Evolutionary conservation across 371 early-diverging fungal genomes (phyloP), one percentile per base, ranked within the genome.

Genomic region (Lichtheimia corymbifera): DNA sequence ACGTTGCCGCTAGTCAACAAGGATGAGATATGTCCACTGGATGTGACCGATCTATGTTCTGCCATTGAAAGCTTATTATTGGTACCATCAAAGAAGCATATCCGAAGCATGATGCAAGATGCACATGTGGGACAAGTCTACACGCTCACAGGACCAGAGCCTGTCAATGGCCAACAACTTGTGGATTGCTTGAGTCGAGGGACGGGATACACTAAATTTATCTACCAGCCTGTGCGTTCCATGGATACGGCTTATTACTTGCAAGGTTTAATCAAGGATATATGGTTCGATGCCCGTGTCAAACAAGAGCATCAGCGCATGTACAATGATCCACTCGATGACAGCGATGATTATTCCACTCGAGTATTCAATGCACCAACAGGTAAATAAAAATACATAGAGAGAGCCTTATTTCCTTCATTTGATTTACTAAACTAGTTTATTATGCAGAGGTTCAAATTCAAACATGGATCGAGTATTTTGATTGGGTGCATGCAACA

Each of bases 271-370:
- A 40, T 61, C 4, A 62, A 51, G 18, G 68, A 79, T 43, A 73
- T 79, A 20, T 75, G 76, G 76, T 75, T 75, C 51, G 72, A 79
- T 61, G 74, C 73, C 13, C 69, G 79, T 18, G 28, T 79, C 42
- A 79, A 79, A 53, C 70, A 63, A 17, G 79, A 79, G 47, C 50
- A 53, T 5, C 51, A 61, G 1, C 63, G 64, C 43, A 62, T 66
- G 1, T 78, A 73, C 28, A 58, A 61, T 44, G 70, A 70, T 28
- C 20, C 49, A 4, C 54, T 63, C 17, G 35, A 35, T 7, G 70
- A 71, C 3, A 53, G 43, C 13, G 55, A 64, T 13, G 68, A 61
- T 5, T 60, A 64, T 42, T 61, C 64, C 40, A 61, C 62, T 18
- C 64, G 67, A 24, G 63, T 58, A 28, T 59, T 72, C 42, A 59